Conservation (phyloP, 2,329 filamentous ascomycete species). For the Colletotrichum euphorbiae region DNA sequence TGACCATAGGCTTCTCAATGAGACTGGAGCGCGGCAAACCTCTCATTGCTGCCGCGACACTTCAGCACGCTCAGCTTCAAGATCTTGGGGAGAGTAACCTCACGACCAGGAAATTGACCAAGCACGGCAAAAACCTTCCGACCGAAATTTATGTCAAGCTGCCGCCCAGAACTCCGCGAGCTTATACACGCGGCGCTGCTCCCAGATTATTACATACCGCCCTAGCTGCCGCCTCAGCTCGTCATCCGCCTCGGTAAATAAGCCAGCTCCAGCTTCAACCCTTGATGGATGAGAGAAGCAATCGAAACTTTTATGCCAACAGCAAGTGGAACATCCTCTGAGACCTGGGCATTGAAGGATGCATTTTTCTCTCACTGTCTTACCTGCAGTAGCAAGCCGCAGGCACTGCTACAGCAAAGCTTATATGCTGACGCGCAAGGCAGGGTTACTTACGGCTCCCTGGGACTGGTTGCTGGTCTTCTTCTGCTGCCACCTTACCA, state of each 20-base stretch:
- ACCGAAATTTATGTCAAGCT: neutral
- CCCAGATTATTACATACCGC: neutral
- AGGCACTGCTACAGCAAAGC: neutral
- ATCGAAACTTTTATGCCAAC: neutral
- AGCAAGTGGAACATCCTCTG: slow-evolving; percentile 21
- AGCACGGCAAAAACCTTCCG: neutral
- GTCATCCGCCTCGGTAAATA: neutral
- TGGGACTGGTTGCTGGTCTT: neutral
- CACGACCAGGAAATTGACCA: neutral
- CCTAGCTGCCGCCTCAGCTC: slow-evolving; percentile 9
- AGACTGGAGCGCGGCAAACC: too few species aligned
- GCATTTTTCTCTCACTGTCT: slow-evolving; percentile 11
- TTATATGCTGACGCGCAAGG: neutral
- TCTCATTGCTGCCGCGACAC: neutral
- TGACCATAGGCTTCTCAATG: too few species aligned
- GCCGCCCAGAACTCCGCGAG: slow-evolving; percentile 6
- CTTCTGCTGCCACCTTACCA: neutral
- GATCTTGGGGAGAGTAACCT: neutral
- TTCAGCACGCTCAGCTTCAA: neutral
- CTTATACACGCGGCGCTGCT: neutral
- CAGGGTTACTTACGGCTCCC: neutral
- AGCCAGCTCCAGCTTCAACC: slow-evolving; percentile 11
- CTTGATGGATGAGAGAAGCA: neutral
- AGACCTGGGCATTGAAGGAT: slow-evolving; percentile 20
- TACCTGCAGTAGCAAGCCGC: slow-evolving; percentile 13